phyloP scores from a whole-genome alignment of 768 basidiomycete species.

The Crassisporium funariophilum region DNA sequence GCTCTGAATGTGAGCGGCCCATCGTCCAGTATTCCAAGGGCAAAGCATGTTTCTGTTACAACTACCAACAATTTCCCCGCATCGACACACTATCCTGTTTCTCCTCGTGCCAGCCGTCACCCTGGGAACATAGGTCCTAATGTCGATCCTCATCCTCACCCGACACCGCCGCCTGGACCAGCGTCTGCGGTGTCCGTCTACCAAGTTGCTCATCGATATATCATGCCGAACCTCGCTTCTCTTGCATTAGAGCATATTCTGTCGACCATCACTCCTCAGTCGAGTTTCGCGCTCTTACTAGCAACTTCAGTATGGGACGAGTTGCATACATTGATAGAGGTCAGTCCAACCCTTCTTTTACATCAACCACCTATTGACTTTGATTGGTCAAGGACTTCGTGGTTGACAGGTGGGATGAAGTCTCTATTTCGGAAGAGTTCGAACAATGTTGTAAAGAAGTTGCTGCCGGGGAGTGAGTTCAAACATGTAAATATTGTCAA shows the following conservation, averaged over 20 bases:
- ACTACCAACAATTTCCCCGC: constrained; percentile 34
- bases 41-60: constrained; percentile 46
- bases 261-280: constrained; percentile 63
- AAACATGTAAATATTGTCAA: constrained; percentile 1
- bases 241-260: constrained; percentile 77
- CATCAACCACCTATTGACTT: constrained; percentile 5
- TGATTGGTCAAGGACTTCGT: constrained; percentile 68
- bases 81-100: constrained; percentile 47
- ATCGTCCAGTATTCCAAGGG: constrained; percentile 31
- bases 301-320: constrained; percentile 73
- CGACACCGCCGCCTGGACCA: constrained; percentile 59
- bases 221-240: constrained; percentile 62
- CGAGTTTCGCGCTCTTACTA: constrained; percentile 68
- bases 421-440: constrained; percentile 63
- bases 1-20: constrained; percentile 15
- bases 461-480: constrained; percentile 71
- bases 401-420: constrained; percentile 76
- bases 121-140: constrained; percentile 32
- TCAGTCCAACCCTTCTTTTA: constrained; percentile 28
- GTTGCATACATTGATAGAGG: constrained; percentile 60
- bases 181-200: constrained; percentile 78
- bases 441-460: constrained; percentile 73
- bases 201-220: constrained; percentile 76
- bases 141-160: constrained; percentile 74
- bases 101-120: constrained; percentile 46